Base-by-base conservation (phyloP, 2,329 filamentous ascomycete species). In the Xylaria sp. region DNA sequence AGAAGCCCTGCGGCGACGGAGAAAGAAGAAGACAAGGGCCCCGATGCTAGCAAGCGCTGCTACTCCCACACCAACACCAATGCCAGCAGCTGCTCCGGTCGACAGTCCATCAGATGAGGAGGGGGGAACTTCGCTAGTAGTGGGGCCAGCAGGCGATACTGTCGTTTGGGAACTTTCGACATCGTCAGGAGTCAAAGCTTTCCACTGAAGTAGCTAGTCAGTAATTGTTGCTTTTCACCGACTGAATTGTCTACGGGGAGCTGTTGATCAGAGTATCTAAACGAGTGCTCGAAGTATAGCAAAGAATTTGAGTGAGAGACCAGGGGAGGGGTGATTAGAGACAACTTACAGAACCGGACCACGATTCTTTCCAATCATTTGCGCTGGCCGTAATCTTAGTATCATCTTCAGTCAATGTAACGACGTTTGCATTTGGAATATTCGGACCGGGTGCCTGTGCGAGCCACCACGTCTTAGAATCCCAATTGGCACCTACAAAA, bases 401-500 rank as follows among this genome's bases (percentile, higher is more conserved):
- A 53, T 72, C 74, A 7, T 45, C 54, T 27, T 68, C 29, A 31
- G 39, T 51, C 13, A 75, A 56, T 45, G 72, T 69, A 38, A 74
- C 56, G 27, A 76, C 62, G 9, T 68, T 56, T 13, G 72, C 44
- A 4, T 61, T 56, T n/a, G 72, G 66, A 54, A 79, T 67, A 45
- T 73, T 76, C 0, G 81, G 81, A 0, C 80, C 80, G 1, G 81
- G 80, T 4, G 80, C 80, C 61, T 82, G 80, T 5, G 76, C 81
- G 9, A 83, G 72, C 74, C 78, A 82, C 73, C 76, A 77, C 17
- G 70, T 75, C 25, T 75, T 74, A 0, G 68, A 45, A 20, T 75
- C 73, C 77, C 79, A 82, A 66, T 82, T 80, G 6, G 77, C 79
- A 3, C 78, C 81, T 0, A 84, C 62, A 49, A 84, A 84, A 3